Conservation (phyloP, 169 alveolate species). For the Eimeria zaria region DNA sequence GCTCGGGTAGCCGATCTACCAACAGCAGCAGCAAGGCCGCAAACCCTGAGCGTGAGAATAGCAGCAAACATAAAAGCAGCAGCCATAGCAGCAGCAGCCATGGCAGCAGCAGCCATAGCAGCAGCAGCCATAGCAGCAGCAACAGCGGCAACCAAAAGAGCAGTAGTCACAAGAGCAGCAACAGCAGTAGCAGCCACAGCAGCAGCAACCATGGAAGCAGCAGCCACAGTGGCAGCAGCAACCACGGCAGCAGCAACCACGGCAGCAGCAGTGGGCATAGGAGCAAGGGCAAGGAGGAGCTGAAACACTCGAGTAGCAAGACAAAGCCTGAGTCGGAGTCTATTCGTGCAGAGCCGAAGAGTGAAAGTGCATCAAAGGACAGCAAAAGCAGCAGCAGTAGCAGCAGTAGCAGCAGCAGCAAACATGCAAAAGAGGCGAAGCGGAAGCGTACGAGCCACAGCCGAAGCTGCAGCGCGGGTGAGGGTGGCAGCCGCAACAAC, state of each 20-base stretch:
- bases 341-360: neutral
- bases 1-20: neutral
- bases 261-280: conserved; percentile 22
- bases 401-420: conserved; percentile 30
- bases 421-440: neutral
- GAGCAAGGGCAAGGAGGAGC: conserved; percentile 22
- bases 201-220: neutral
- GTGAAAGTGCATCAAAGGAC: neutral
- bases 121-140: conserved; percentile 20
- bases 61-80: conserved; percentile 7
- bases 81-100: conserved; percentile 1
- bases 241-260: neutral
- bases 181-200: neutral
- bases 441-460: conserved; percentile 10
- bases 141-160: neutral
- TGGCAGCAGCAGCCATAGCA: conserved; percentile 38
- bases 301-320: conserved; percentile 21
- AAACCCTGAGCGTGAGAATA: neutral
- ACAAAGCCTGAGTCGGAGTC: neutral
- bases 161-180: neutral
- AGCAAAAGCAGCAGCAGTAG: conserved; percentile 1
- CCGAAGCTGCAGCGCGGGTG: conserved; percentile 43
- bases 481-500: too few species aligned
- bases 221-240: neutral
- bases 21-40: conserved; percentile 26